These are phyloP conservation scores for Erythrobasidium hasegawianum DNA, from an alignment of 1,284 basidiomycete species.

Conservation along the genomic window DNA sequence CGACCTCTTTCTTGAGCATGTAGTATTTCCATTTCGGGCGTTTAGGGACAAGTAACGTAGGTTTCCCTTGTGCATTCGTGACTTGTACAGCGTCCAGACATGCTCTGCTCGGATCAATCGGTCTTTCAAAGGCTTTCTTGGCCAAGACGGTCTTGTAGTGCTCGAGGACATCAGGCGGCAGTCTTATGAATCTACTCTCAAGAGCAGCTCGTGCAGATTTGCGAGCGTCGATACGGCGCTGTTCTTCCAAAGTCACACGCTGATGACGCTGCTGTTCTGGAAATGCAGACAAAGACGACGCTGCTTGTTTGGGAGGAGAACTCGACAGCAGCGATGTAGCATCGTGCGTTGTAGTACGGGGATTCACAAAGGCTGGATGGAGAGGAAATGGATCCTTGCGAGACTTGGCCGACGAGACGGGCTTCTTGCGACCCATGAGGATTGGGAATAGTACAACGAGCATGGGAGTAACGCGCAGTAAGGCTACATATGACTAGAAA, in stretches of 20 bases:
- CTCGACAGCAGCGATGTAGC: background rate
- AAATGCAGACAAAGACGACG: background rate
- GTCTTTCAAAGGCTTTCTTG: conserved; percentile 28
- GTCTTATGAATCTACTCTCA: conserved; percentile 67
- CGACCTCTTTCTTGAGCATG: conserved; percentile 40
- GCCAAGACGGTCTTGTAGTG: conserved; percentile 40
- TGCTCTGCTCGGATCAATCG: conserved; percentile 5
- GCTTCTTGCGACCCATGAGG: background rate
- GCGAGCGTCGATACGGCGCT: conserved; percentile 11
- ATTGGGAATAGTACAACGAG: background rate
- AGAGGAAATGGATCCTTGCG: background rate
- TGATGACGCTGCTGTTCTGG: conserved; percentile 1
- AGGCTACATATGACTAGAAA: background rate
- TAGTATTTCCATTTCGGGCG: conserved; percentile 69
- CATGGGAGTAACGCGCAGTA: background rate
- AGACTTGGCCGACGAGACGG: background rate
- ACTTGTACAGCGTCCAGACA: background rate
- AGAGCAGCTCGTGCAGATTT: conserved; percentile 52
- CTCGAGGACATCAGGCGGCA: conserved; percentile 63
- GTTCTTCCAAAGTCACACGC: conserved; percentile 1
- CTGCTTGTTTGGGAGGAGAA: background rate
- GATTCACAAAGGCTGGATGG: background rate
- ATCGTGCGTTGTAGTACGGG: background rate
- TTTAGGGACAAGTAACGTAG: conserved; percentile 57
- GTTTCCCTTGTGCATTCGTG: background rate